These are phyloP conservation scores for Solanum chacoense DNA, from an alignment of 305 asterid species.

Conservation along the genomic window DNA sequence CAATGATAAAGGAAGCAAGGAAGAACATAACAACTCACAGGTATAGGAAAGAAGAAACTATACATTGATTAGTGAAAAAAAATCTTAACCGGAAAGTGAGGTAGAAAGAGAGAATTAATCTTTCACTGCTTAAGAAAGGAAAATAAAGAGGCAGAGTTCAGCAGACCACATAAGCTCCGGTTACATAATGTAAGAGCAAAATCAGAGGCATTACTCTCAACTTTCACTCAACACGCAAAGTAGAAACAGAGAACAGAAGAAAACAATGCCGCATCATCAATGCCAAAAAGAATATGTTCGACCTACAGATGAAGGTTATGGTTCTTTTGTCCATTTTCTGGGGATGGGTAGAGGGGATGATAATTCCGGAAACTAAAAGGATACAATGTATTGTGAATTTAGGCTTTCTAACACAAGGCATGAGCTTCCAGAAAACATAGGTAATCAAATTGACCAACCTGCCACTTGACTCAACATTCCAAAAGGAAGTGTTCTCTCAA, in stretches of 20 bases:
- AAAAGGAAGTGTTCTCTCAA: slow-evolving; percentile 81
- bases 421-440: slow-evolving; percentile 1
- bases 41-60: background rate
- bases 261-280: background rate
- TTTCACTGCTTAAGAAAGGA: background rate
- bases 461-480: slow-evolving; percentile 93
- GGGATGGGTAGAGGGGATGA: background rate
- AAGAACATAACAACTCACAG: background rate
- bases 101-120: background rate
- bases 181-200: background rate
- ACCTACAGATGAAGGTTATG: background rate
- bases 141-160: background rate
- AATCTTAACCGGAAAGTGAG: background rate
- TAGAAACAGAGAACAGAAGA: background rate
- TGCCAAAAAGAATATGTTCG: background rate
- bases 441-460: slow-evolving; percentile 47
- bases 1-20: background rate
- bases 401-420: background rate
- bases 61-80: background rate
- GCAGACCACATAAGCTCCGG: background rate
- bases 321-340: background rate
- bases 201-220: background rate
- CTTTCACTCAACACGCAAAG: background rate
- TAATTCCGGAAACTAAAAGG: background rate
- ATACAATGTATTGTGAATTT: background rate